Conservation (phyloP, 176 grass and related monocot species). For the Phoenix dactylifera region DNA sequence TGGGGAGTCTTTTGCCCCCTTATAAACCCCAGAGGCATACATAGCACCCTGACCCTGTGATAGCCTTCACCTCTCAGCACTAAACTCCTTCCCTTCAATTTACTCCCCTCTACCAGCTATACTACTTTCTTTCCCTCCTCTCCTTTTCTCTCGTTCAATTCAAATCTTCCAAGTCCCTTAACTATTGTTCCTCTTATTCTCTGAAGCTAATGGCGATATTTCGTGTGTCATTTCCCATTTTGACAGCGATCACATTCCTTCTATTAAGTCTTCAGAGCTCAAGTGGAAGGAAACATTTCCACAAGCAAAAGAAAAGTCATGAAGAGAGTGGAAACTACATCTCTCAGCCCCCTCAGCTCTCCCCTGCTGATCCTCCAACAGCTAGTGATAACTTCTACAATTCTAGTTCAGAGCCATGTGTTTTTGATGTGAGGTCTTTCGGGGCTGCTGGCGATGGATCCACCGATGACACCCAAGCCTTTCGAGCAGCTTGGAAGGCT, state of each 20-base stretch:
- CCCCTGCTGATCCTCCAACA: conserved; percentile 19
- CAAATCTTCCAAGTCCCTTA: neutral
- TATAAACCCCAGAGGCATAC: too few relatives aligned
- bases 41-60: too few relatives aligned
- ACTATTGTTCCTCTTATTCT: neutral
- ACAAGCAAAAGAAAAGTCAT: conserved; percentile 30
- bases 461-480: conserved; percentile 42
- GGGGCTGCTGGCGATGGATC: conserved; percentile 49
- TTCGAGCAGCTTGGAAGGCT: conserved; percentile 59
- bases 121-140: neutral
- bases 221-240: neutral
- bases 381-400: neutral
- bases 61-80: too few relatives aligned
- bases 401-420: neutral
- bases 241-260: conserved; percentile 15
- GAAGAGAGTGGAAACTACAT: conserved; percentile 20
- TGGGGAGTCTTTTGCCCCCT: neutral
- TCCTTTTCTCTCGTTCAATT: neutral
- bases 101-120: neutral
- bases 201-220: neutral
- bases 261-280: conserved; percentile 14
- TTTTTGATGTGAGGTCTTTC: conserved; percentile 55
- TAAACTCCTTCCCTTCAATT: too few relatives aligned
- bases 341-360: conserved; percentile 30
- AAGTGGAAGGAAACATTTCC: conserved; percentile 29